Evolutionary conservation across 179 eudicot species (phyloP).

Genomic region (Actinidia arguta): DNA sequence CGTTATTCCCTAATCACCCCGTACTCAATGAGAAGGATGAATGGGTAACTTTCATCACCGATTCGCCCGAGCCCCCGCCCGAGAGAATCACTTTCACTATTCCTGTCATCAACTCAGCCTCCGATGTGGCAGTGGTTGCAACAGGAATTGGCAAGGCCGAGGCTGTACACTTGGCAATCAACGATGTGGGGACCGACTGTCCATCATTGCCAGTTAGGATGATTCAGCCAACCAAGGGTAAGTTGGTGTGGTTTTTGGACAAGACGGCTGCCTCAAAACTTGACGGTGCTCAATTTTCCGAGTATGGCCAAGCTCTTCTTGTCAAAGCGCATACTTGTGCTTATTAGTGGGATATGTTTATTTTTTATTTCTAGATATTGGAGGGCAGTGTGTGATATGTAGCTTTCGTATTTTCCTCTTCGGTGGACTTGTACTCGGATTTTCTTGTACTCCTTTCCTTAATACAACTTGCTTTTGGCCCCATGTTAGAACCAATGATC

Average conservation of each 20-base stretch:
- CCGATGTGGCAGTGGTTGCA: conserved; percentile 79
- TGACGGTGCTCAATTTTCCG: conserved; percentile 40
- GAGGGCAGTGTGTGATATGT: conserved; percentile 10
- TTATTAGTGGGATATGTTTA: conserved; percentile 4
- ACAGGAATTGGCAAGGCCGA: conserved; percentile 75
- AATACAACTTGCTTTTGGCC: conserved; percentile 18
- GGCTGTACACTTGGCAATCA: conserved; percentile 58
- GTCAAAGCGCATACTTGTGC: conserved; percentile 22
- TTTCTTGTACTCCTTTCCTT: background rate
- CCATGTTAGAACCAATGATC: conserved; percentile 16
- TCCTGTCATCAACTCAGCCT: conserved; percentile 85
- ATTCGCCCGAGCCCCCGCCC: conserved; percentile 89
- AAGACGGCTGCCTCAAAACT: conserved; percentile 75
- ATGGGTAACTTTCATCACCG: conserved; percentile 87
- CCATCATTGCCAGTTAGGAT: conserved; percentile 64
- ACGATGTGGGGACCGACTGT: conserved; percentile 43
- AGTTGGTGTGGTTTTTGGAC: conserved; percentile 91
- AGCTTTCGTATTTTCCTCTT: conserved; percentile 8
- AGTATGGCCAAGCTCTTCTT: conserved; percentile 27
- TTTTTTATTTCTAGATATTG: background rate
- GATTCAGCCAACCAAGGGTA: conserved; percentile 71
- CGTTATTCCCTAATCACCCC: conserved; percentile 80
- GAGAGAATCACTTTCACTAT: conserved; percentile 92
- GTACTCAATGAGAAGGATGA: conserved; percentile 57
- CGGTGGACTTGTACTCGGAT: conserved; percentile 11